Evolutionary conservation across 1,284 basidiomycete species (phyloP), one percentile per base, ranked within the genome.

Genomic region (Cystobasidium slooffiae): DNA sequence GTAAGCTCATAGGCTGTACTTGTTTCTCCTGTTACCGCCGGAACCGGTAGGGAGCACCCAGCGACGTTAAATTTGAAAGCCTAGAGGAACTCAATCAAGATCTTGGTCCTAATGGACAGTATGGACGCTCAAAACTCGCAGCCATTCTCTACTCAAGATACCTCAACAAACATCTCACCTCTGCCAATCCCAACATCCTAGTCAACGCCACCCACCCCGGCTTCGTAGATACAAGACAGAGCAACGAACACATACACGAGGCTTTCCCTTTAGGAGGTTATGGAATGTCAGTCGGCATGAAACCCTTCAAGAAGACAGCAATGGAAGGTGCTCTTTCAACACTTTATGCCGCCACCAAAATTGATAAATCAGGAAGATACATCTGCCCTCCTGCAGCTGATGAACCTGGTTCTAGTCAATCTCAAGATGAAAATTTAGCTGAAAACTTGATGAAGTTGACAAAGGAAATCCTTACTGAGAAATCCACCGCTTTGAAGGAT

Each of bases 401-500:
- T 18, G 74, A 75, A 55, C 68, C 68, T n/a, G 74, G 74, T 3
- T 65, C 68, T 3, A 68, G 62, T 10, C 51, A 72, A 20, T 31
- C 74, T 24, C 59, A 75, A 31, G 47, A 58, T 47, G 62, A 65
- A 46, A 12, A 72, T 7, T 53, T 75, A 4, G 68, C 61, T n/a
- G 74, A 75, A 43, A 53, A 70, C 53, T 61, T 75, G 39, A 75
- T 75, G 74, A 75, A 72, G 43, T 68, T 75, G 46, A 66, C 74
- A 5, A 52, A 51, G 41, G 67, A 69, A 37, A 24, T 75, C 16
- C 22, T 75, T 24, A 59, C 18, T 22, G 20, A 58, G 20, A 70
- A 66, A 46, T 63, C 61, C 6, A 63, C 44, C 5, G 61, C 61
- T 6, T 63, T 63, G 61, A 63, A 47, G 7, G 61, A 24, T 49